phyloP scores from a whole-genome alignment of 192 early-diverging fungal species.

The Funneliformis mosseae region DNA sequence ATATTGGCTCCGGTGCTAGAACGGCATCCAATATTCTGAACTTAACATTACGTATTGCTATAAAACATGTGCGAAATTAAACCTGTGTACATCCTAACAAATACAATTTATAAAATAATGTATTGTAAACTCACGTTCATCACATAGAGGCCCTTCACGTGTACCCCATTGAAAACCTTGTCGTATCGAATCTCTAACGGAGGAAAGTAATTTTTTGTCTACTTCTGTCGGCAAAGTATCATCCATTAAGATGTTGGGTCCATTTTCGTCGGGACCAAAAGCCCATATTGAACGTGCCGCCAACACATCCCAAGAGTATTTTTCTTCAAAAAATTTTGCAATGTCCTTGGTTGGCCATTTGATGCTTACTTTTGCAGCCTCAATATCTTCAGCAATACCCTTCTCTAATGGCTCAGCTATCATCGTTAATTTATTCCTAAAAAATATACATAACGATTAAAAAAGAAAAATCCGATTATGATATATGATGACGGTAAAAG shows the following conservation, averaged over 20 bases:
- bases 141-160: slow-evolving; percentile 93
- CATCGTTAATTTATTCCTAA: slow-evolving; percentile 93
- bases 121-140: slow-evolving; percentile 76
- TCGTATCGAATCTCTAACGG: slow-evolving; percentile 82
- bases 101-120: neutral
- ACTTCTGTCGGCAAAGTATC: slow-evolving; percentile 91
- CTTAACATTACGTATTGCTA: slow-evolving; percentile 92
- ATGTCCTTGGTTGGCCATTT: slow-evolving; percentile 75
- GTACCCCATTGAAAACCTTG: slow-evolving; percentile 99
- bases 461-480: no score
- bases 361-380: slow-evolving; percentile 68
- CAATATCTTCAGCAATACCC: slow-evolving; percentile 92
- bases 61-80: neutral
- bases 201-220: slow-evolving; percentile 78
- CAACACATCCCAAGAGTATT: slow-evolving; percentile 93
- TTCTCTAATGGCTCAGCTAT: slow-evolving; percentile 93
- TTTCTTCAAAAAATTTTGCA: slow-evolving; percentile 78
- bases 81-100: neutral
- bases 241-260: slow-evolving; percentile 92
- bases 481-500: neutral
- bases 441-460: neutral
- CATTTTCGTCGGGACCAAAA: slow-evolving; percentile 91
- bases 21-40: slow-evolving; percentile 90
- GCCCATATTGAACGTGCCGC: slow-evolving; percentile 96
- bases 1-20: slow-evolving; percentile 84